Base-by-base conservation (phyloP, 2,329 filamentous ascomycete species). In the Phialemonium atrogriseum region DNA sequence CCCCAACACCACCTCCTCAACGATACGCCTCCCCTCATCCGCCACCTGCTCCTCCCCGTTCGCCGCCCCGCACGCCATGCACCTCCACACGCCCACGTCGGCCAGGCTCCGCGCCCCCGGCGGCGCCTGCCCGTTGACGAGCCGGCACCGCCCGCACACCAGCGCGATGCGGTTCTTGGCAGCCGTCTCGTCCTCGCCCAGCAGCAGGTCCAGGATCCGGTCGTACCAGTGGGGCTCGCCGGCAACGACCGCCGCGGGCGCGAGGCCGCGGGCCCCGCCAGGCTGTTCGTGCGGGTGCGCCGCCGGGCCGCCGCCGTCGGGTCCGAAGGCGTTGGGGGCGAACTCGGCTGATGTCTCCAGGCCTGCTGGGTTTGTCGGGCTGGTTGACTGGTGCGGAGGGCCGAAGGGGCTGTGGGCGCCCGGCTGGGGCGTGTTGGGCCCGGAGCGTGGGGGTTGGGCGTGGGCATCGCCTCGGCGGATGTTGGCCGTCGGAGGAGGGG, bases 121-220 rank as follows among this genome's bases (percentile, higher is more conserved):
- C 2, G 91, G 88, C 4, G 91, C 91, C 53, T 95, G 91, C 1
- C 93, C 91, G 52, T 98, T 98, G 28, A 98, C 88, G 2, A 95
- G 71, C 18, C 85, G 72, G 54, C 91, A 98, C 23, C 72, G 67
- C 19, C 66, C 58, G 59, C 91, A 98, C 34, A 98, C 85, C 41
- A 98, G 66, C 7, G 79, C 89, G 36, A 94, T 76, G 12, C 91
- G 78, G 56, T 96, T 96, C 62, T 87, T 93, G 3, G 89, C 76
- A 10, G 84, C 78, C 5, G 84, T 93, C 58, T 98, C 91, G 49
- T 98, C 91, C 51, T 98, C 91, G 30, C 91, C 91, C 1, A 98
- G 71, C 16, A 98, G 74, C 0, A 94, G 75, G 49, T 98, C 91
- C 35, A 98, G 67, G 32, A 98, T 78, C 34, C 89, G 77, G 54